A percentile compares a stretch with the other conserved stretches of the same genome.
Evolutionary conservation across 345 rosid genomes (phyloP).

Genomic region (Clarkia xantiana): DNA sequence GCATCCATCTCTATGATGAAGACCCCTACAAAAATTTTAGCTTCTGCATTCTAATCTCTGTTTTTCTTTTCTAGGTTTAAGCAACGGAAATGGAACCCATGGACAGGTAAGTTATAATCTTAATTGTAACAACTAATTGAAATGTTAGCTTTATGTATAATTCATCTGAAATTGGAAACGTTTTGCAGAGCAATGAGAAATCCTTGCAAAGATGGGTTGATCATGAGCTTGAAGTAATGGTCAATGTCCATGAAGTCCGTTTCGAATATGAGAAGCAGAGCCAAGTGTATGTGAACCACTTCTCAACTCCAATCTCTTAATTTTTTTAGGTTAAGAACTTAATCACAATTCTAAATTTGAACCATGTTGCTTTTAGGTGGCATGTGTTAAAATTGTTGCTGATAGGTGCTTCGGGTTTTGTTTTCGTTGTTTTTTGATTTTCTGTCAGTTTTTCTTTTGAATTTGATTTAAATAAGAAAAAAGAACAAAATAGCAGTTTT

Average conservation of each 20-base stretch:
- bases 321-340: too few relatives aligned
- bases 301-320: background rate
- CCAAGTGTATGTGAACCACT: constrained; percentile 56
- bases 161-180: constrained; percentile 7
- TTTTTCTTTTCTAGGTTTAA: constrained; percentile 33
- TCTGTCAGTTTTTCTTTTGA: too few relatives aligned
- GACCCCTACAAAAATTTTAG: background rate
- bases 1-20: background rate
- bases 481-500: too few relatives aligned
- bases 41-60: constrained; percentile 18
- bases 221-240: constrained; percentile 97
- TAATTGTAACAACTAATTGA: background rate
- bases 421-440: too few relatives aligned
- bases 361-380: too few relatives aligned
- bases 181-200: constrained; percentile 67
- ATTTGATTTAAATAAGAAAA: too few relatives aligned
- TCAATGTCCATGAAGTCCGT: constrained; percentile 97
- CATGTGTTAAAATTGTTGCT: too few relatives aligned
- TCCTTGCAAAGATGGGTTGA: constrained; percentile 88
- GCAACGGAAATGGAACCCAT: constrained; percentile 63
- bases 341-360: too few relatives aligned
- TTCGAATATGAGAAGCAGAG: constrained; percentile 94
- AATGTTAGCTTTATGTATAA: constrained; percentile 1
- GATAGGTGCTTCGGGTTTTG: too few relatives aligned
- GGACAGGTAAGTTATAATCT: constrained; percentile 47